Percentiles rank a stretch among this genome's conserved stretches.
Conservation (phyloP, 306 rosid genomes). For the Ammopiptanthus mongolicus region DNA sequence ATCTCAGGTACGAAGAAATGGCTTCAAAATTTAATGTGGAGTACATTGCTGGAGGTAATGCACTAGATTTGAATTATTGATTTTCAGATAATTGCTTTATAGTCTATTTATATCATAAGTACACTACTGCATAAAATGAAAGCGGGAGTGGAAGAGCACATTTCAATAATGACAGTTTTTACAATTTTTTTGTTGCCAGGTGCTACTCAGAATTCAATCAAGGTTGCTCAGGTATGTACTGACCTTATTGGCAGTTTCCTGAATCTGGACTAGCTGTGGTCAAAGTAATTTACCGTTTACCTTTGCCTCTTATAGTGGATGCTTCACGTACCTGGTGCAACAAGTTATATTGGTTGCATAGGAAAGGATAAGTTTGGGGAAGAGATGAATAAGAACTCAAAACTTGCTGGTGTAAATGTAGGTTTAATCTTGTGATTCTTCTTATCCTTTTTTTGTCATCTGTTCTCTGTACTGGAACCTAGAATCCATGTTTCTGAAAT, state of each 20-base stretch:
- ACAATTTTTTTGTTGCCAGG: slow-evolving; percentile 33
- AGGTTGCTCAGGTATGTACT: slow-evolving; percentile 71
- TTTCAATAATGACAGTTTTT: background rate
- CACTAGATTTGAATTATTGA: background rate
- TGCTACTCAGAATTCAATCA: slow-evolving; percentile 81
- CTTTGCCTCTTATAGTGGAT: slow-evolving; percentile 52
- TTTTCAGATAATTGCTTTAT: background rate
- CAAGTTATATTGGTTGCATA: slow-evolving; percentile 76
- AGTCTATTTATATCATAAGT: background rate
- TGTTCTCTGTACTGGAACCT: background rate
- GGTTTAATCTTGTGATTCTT: slow-evolving; percentile 13
- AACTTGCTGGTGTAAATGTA: slow-evolving; percentile 72
- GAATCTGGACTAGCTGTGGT: background rate
- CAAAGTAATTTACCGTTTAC: background rate
- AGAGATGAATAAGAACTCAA: slow-evolving; percentile 69
- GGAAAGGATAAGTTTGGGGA: slow-evolving; percentile 88
- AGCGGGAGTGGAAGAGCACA: background rate
- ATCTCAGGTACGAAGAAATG: slow-evolving; percentile 62
- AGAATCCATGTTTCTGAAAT: background rate
- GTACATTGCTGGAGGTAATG: slow-evolving; percentile 82
- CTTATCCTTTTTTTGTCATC: background rate
- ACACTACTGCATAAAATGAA: background rate
- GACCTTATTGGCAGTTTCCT: background rate
- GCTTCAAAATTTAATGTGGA: slow-evolving; percentile 52
- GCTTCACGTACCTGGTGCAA: slow-evolving; percentile 79